These are phyloP conservation scores for Colletotrichum phormii DNA, from an alignment of 2,329 filamentous ascomycete species.

Conservation along the genomic window DNA sequence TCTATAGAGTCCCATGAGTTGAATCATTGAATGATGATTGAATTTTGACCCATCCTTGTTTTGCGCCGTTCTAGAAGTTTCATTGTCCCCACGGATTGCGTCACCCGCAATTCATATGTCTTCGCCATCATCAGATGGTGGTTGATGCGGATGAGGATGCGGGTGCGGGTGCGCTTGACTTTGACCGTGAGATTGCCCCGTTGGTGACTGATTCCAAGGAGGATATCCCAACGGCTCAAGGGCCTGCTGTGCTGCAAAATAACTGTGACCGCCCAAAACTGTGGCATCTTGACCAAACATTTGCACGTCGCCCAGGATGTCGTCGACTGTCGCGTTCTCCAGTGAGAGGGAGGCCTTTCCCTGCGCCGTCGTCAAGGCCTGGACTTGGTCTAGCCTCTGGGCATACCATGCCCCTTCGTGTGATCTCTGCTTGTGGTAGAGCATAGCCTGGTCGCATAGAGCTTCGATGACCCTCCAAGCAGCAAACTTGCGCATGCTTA, in stretches of 20 bases:
- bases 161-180: background rate
- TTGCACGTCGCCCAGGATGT: conserved; percentile 32
- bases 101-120: background rate
- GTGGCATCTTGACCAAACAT: conserved; percentile 32
- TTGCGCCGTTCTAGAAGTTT: background rate
- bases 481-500: conserved; percentile 34
- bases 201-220: background rate
- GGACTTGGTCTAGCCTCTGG: conserved; percentile 37
- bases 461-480: conserved; percentile 37
- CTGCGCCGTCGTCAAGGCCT: background rate
- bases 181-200: background rate
- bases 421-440: conserved; percentile 30
- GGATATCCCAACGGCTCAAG: conserved; percentile 2
- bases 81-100: background rate
- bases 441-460: conserved; percentile 39
- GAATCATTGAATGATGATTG: background rate
- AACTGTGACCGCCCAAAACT: background rate
- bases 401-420: conserved; percentile 40
- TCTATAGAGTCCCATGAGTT: background rate
- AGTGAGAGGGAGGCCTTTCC: background rate
- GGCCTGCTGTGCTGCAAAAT: conserved; percentile 7
- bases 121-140: conserved; percentile 1
- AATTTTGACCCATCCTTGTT: background rate
- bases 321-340: conserved; percentile 29
- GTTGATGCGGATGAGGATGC: background rate